These are phyloP conservation scores for Cyberlindnera xylosilytica DNA, from an alignment of 805 yeast species.

Conservation along the genomic window DNA sequence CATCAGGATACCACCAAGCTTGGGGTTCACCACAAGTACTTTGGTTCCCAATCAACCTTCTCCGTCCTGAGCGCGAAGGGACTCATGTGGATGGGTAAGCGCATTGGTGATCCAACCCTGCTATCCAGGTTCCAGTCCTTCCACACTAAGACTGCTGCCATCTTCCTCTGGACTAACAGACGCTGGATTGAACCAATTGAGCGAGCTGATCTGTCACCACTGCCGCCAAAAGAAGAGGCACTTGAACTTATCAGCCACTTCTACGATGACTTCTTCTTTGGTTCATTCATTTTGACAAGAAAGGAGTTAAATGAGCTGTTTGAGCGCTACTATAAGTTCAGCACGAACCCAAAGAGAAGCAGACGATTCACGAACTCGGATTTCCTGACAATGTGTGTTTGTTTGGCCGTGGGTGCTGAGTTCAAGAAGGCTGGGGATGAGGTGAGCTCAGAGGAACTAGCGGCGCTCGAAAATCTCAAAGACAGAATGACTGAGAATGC, in stretches of 20 bases:
- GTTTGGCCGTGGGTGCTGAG: slow-evolving; percentile 25
- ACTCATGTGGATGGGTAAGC: slow-evolving; percentile 35
- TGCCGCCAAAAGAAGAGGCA: slow-evolving; percentile 31
- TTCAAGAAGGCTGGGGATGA: neutral
- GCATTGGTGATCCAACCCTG: slow-evolving; percentile 19
- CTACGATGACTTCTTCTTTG: slow-evolving; percentile 12
- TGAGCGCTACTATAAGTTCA: slow-evolving; percentile 17
- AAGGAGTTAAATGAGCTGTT: slow-evolving; percentile 20
- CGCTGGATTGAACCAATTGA: slow-evolving; percentile 36
- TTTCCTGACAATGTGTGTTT: slow-evolving; percentile 30
- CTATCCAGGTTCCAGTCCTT: slow-evolving; percentile 25
- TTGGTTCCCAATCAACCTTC: slow-evolving; percentile 27
- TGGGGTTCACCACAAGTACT: slow-evolving; percentile 14
- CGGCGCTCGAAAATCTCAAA: slow-evolving; percentile 25
- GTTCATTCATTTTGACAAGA: slow-evolving; percentile 11
- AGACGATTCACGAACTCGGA: slow-evolving; percentile 29
- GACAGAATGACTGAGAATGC: slow-evolving; percentile 36
- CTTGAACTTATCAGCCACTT: slow-evolving; percentile 15
- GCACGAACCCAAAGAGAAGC: slow-evolving; percentile 4
- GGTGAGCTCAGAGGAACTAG: slow-evolving; percentile 6
- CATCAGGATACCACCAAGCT: neutral
- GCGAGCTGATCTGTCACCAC: slow-evolving; percentile 22
- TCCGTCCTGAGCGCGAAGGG: slow-evolving; percentile 42
- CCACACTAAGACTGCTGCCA: slow-evolving; percentile 16
- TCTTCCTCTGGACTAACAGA: slow-evolving; percentile 22